Evolutionary conservation across 2,329 filamentous ascomycete species (phyloP).

Genomic region (Dichotomopilus funicola): DNA sequence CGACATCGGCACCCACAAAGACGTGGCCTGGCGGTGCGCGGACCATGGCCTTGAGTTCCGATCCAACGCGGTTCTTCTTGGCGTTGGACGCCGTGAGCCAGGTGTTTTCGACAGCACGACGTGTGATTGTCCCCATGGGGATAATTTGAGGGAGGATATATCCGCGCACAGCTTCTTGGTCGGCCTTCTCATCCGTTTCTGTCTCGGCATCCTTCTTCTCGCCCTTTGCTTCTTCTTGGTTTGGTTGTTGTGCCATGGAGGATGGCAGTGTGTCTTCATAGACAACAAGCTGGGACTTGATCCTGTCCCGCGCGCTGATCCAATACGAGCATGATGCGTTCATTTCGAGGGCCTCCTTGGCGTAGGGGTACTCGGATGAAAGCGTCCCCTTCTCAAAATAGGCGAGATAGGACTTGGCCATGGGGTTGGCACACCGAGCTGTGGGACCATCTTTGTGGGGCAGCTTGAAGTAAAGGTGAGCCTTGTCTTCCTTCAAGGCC

Average conservation of each 20-base stretch:
- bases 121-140: constrained; percentile 95
- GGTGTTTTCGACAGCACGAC: constrained; percentile 91
- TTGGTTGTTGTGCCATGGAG: constrained; percentile 15
- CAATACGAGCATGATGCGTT: constrained; percentile 98
- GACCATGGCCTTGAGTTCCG: constrained; percentile 95
- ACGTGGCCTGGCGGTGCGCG: constrained; percentile 82
- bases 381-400: constrained; percentile 89
- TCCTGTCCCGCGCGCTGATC: constrained; percentile 91
- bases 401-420: constrained; percentile 82
- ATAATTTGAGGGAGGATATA: constrained; percentile 94
- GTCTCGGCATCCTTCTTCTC: too few species aligned
- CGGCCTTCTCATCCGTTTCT: too few species aligned
- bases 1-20: constrained; percentile 95
- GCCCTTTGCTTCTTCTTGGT: constrained; percentile 13
- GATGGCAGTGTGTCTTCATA: constrained; percentile 58
- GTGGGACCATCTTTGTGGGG: constrained; percentile 92
- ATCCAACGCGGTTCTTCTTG: constrained; percentile 91
- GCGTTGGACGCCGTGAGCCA: constrained; percentile 98
- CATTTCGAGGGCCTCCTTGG: constrained; percentile 95
- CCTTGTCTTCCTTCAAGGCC: constrained; percentile 57
- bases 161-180: constrained; percentile 40
- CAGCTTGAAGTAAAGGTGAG: constrained; percentile 77
- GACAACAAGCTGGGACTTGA: constrained; percentile 91
- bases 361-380: constrained; percentile 81
- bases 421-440: constrained; percentile 75